Evolutionary conservation across 2,329 filamentous ascomycete genomes (phyloP), one percentile per base, ranked within the genome.

Genomic region (Cadophora luteo-olivacea): DNA sequence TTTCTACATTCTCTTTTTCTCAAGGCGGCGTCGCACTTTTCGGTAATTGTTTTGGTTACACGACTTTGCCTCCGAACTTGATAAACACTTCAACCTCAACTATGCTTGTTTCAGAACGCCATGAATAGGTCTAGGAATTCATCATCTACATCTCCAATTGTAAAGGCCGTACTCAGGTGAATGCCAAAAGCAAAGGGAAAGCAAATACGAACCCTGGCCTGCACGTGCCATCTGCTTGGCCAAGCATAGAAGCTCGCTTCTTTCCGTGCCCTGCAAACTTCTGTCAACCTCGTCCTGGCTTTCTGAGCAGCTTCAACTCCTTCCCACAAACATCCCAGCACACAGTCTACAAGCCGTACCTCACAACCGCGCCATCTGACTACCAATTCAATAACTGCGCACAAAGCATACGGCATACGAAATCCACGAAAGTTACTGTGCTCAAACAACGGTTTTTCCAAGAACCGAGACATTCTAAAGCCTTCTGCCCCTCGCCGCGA

Each of bases 401-500:
- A 66, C 54, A 68, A 64, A 19, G 14, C 63, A n/a, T 66, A 64
- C 70, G 66, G 65, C 16, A 24, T 48, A 58, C 52, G 55, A 65
- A 62, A 24, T 60, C 62, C 60, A 66, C 62, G 51, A 58, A 32
- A 32, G 38, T 33, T n/a, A 24, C 29, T 32, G 33, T 22, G 45
- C 29, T 32, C 8, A 68, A 64, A 32, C 55, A 58, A 70, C 51
- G 41, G 54, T 36, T 8, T 33, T 45, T 41, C 45, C 24, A 6
- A 29, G 33, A 38, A 66, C 32, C 64, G 66, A 66, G 33, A 51
- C 45, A 49, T 64, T 51, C 57, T n/a, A 49, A 52, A 63, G 52
- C 25, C 70, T 62, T 69, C 68, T 70, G 51, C 69, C 71, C 72
- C 70, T 69, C 71, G 58, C 69, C 65, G 67, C 67, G 54, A 66